Evolutionary conservation across 1,284 basidiomycete genomes (phyloP).

Genomic region (Moesziomyces sp.): DNA sequence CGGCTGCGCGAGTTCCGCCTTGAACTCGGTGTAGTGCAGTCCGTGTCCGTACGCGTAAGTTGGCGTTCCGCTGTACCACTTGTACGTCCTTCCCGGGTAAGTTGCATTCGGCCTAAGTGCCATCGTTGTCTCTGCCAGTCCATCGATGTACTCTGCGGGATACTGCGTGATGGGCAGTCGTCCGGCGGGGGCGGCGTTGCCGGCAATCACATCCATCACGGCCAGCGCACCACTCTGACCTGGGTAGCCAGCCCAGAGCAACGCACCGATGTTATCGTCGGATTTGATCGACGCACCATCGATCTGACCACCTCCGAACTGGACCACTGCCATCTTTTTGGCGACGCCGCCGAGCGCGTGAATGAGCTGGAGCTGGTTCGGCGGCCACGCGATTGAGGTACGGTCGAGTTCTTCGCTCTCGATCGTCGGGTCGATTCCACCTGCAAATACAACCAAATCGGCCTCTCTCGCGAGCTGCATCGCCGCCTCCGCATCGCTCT

Average conservation of each 20-base stretch:
- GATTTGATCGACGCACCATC: constrained; percentile 12
- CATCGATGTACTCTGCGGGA: constrained; percentile 13
- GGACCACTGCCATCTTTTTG: constrained; percentile 16
- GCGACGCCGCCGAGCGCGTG: not conserved
- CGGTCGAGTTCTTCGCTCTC: constrained; percentile 21
- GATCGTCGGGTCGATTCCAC: constrained; percentile 18
- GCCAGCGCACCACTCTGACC: constrained; percentile 20
- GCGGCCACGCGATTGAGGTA: constrained; percentile 11
- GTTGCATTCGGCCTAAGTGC: constrained; percentile 1
- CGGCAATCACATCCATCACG: constrained; percentile 11
- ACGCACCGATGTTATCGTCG: not conserved
- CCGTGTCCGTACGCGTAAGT: constrained; percentile 18
- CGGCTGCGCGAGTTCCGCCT: not conserved
- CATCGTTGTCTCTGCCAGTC: constrained; percentile 9
- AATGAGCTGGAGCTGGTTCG: constrained; percentile 24
- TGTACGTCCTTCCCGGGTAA: constrained; percentile 29
- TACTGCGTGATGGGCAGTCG: constrained; percentile 30
- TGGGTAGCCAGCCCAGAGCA: constrained; percentile 30
- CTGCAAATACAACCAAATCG: constrained; percentile 18
- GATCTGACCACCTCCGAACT: constrained; percentile 29
- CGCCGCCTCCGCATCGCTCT: not conserved
- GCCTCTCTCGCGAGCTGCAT: not conserved
- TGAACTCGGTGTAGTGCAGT: constrained; percentile 23
- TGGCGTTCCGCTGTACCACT: constrained; percentile 21
- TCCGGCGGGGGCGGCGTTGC: constrained; percentile 7